Evolutionary conservation across 1,139 yeast genomes (phyloP), one percentile per base, ranked within the genome.

Genomic region (Pneumocystis canis): DNA sequence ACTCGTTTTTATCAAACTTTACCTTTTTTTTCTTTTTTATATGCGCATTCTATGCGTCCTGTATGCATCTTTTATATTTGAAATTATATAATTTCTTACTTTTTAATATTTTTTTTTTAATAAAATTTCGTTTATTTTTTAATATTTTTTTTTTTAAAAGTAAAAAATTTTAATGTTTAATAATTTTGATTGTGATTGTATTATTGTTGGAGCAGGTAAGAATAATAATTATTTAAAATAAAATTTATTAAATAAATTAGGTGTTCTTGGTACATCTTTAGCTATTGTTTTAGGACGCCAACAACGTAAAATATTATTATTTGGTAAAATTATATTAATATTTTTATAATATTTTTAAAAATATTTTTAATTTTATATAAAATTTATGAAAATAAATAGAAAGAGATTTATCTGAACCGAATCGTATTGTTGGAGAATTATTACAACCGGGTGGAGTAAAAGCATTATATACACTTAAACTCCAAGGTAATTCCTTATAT

Each of bases 401-500:
- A 73, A 80, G 97, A 68, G 96, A 89, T 72, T 86, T 96, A 87
- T 74, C 82, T 32, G 87, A 83, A 73, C 98, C 98, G 1, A 97
- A 92, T 73, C 81, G 98, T 69, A 92, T 92, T 65, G 98, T 92
- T 54, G 99, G 99, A 58, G 99, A 92, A 73, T 79, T 92, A 70
- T 80, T 92, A 80, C 99, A 92, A 74, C 99, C 99, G 3, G 92
- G 89, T 33, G 98, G 98, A 16, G 77, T 90, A 47, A 82, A 85
- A 71, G 94, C 96, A 0, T 78, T 92, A 65, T 78, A 80, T 68
- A 84, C 87, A 68, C 77, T 92, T 40, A 97, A 97, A 3, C 83
- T 92, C 87, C 80, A 81, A 57, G 59, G 59, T 57, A 57, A 14
- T 3, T 14, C 16, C 5, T 14, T 16, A 28, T 5, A 30, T 4